Base-by-base conservation (phyloP, 331 rosid species). In the Dryas integrifolia region DNA sequence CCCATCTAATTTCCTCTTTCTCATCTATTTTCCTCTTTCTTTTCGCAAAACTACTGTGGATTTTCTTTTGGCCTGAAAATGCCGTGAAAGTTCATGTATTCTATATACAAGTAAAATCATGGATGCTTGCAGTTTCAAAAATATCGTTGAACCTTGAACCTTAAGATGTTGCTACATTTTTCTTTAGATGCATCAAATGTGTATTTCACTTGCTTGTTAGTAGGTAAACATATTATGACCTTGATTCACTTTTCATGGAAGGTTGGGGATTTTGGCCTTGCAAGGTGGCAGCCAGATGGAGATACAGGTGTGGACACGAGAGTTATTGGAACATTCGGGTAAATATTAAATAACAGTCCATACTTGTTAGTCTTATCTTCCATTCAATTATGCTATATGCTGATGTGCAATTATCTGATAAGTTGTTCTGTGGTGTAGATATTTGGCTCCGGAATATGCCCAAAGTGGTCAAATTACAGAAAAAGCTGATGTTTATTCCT, bases 201-300 rank as follows among this genome's bases (percentile, higher is more conserved):
- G 48, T 69, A 61, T 48, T 69, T 65, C 5, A 8, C 69, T 77
- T 67, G 71, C 51, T 71, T 8, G 77, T 65, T 48, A 8, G 68
- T 43, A n/a, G 45, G 7, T 15, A 52, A 55, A 69, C 53, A 47
- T 75, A 72, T 56, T 51, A 30, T 80, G 73, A 50, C 24, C 39
- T 60, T 49, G 26, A 39, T 67, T 16, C 14, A 63, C 14, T 12
- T 67, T 58, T 59, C 65, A 72, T 72, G 59, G 47, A 39, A 92
- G 97, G 97, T 92, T 75, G 97, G 97, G 65, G 97, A 92, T 81
- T 92, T 92, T 80, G 97, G 97, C 62, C 82, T 92, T 14, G 97
- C 97, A 39, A 89, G 97, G 88, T 92, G 97, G 97, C 97, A 92
- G 80, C 97, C 97, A 40, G 97, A 92, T 75, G 97, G 97, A 69